Conservation (phyloP, 108 stramenopile genomes). For the Asterionellopsis glacialis region DNA sequence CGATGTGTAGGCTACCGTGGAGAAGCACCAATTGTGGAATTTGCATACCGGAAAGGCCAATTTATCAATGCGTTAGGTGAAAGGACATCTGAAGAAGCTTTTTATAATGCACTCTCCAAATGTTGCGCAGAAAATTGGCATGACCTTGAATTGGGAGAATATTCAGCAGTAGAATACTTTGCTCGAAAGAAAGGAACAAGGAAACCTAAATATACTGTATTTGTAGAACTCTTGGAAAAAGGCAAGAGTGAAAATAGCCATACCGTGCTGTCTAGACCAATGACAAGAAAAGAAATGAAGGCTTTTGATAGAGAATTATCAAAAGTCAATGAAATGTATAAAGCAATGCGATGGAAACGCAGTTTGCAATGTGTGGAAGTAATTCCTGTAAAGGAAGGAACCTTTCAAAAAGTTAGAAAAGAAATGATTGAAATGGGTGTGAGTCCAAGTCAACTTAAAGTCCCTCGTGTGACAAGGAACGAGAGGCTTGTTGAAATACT, state of each 20-base stretch:
- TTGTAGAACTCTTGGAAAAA: slow-evolving; percentile 4
- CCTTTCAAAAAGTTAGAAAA: slow-evolving; percentile 10
- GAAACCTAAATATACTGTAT: slow-evolving; percentile 7
- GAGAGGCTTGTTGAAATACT: slow-evolving; percentile 4
- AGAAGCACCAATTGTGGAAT: slow-evolving; percentile 10
- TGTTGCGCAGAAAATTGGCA: neutral
- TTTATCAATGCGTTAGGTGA: slow-evolving; percentile 12
- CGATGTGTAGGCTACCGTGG: slow-evolving; percentile 5
- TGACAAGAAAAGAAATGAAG: neutral
- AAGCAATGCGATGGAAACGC: neutral
- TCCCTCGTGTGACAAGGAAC: slow-evolving; percentile 3
- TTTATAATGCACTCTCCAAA: slow-evolving; percentile 2
- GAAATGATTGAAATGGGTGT: slow-evolving; percentile 4
- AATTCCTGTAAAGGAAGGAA: slow-evolving; percentile 4
- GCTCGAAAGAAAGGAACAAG: neutral
- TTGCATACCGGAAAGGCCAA: slow-evolving; percentile 11
- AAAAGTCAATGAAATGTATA: neutral
- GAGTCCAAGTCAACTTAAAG: neutral
- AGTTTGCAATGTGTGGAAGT: slow-evolving; percentile 1
- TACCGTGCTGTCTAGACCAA: no score
- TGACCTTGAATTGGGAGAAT: neutral
- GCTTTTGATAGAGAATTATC: neutral
- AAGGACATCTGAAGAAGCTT: slow-evolving; percentile 7
- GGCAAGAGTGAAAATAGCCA: neutral
- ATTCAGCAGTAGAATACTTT: slow-evolving; percentile 7